These are phyloP conservation scores for Saturnispora serradocipensis DNA, from an alignment of 805 yeast genomes.

Conservation along the genomic window DNA sequence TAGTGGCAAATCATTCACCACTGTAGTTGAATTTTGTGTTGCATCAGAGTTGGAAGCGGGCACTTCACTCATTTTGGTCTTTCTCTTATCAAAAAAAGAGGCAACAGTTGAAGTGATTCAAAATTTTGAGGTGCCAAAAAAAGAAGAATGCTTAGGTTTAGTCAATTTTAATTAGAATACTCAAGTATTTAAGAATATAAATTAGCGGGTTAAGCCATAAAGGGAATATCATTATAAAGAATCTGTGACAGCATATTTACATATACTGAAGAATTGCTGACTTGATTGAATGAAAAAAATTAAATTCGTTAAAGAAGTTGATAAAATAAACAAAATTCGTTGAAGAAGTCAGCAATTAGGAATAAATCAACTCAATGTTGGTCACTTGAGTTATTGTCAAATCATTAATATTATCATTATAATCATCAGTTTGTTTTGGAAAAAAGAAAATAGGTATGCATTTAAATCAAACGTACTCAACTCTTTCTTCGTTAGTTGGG, in stretches of 20 bases:
- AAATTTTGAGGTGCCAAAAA: background rate
- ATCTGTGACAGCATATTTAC: background rate
- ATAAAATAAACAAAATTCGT: background rate
- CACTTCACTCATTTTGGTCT: background rate
- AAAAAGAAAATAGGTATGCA: background rate
- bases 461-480: constrained; percentile 15
- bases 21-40: background rate
- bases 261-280: background rate
- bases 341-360: background rate
- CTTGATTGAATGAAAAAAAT: background rate
- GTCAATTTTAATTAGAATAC: background rate
- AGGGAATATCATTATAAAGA: background rate
- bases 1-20: constrained; percentile 40
- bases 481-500: constrained; percentile 16
- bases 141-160: background rate
- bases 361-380: background rate
- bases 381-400: too few relatives aligned
- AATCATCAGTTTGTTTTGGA: background rate
- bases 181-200: background rate
- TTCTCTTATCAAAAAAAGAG: background rate
- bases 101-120: background rate
- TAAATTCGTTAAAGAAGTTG: background rate
- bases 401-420: background rate
- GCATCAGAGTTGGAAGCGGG: background rate
- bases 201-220: background rate